These are phyloP conservation scores for Rhazya stricta DNA, from an alignment of 257 asterid species.

Conservation along the genomic window DNA sequence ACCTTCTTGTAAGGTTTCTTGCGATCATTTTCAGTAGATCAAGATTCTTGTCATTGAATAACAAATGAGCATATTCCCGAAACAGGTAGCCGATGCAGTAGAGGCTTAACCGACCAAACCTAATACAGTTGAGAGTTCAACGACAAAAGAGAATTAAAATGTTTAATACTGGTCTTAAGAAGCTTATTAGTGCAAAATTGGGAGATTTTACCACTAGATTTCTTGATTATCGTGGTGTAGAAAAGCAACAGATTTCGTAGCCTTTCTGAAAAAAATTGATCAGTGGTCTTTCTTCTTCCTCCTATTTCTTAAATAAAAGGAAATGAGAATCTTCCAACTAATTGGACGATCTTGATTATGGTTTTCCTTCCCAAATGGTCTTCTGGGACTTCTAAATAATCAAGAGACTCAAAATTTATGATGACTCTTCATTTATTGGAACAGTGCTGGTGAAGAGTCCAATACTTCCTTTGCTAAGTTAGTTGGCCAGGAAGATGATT, in stretches of 20 bases:
- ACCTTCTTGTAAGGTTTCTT: background rate
- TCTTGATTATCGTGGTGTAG: background rate
- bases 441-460: background rate
- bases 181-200: background rate
- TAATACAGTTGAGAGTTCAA: too few relatives aligned
- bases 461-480: background rate
- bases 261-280: background rate
- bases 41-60: background rate
- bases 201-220: background rate
- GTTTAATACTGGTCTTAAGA: background rate
- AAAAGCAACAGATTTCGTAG: background rate
- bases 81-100: background rate
- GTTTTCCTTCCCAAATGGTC: background rate
- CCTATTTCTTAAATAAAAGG: too few relatives aligned
- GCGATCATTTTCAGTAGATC: background rate
- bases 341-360: background rate
- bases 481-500: background rate
- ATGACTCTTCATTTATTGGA: background rate
- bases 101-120: too few relatives aligned
- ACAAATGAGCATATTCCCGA: background rate
- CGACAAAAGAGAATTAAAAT: background rate
- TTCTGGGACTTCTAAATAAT: background rate
- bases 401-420: background rate
- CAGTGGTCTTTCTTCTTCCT: too few relatives aligned
- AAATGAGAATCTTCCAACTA: background rate